phyloP scores from a whole-genome alignment of 176 grass and related monocot species.

The Cenchrus americanus region DNA sequence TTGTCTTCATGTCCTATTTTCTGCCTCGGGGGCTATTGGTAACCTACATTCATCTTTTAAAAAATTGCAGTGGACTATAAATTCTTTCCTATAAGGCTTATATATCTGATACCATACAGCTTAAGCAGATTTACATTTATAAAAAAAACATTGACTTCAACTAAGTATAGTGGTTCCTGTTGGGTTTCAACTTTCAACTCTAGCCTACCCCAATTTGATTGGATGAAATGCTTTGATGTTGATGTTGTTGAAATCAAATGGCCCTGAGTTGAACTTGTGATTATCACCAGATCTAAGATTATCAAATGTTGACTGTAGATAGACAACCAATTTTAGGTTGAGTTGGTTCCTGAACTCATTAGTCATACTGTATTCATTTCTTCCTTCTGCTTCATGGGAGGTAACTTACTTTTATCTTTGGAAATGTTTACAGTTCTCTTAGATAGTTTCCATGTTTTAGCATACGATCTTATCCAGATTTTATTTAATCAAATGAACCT shows the following conservation, averaged over 20 bases:
- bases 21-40: neutral
- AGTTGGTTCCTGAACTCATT: neutral
- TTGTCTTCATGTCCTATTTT: neutral
- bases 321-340: neutral
- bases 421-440: neutral
- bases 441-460: neutral
- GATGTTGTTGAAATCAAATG: too few relatives aligned
- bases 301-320: neutral
- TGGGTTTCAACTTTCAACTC: too few relatives aligned
- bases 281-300: too few relatives aligned
- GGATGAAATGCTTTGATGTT: too few relatives aligned
- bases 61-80: neutral
- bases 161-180: too few relatives aligned
- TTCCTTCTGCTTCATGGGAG: neutral
- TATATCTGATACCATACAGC: neutral
- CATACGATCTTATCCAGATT: neutral
- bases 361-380: neutral
- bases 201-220: too few relatives aligned
- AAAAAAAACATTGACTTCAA: too few relatives aligned
- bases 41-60: neutral
- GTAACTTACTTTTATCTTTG: neutral
- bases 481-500: neutral
- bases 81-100: neutral
- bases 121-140: neutral
- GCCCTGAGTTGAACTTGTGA: too few relatives aligned